A percentile compares a stretch with the other conserved stretches of the same genome.
Evolutionary conservation across 1,139 yeast genomes (phyloP).

Genomic region (Pichia sp.): DNA sequence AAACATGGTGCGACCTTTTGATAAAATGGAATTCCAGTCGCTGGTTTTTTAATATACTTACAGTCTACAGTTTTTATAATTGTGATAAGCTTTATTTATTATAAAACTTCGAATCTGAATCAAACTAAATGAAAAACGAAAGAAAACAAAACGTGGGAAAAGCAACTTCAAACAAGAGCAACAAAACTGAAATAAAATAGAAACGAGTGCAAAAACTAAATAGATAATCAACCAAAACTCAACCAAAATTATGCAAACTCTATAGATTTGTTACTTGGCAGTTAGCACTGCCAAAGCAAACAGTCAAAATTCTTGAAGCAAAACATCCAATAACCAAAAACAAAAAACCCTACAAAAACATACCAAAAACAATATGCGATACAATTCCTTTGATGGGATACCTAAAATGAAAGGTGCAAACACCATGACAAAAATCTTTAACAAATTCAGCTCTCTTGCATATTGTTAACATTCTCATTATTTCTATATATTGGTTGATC

Average conservation of each 20-base stretch:
- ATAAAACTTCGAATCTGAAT: not conserved
- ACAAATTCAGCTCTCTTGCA: not conserved
- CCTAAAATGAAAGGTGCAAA: not conserved
- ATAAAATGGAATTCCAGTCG: not conserved
- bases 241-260: not conserved
- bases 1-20: not conserved
- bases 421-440: no score
- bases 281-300: not conserved
- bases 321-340: not conserved
- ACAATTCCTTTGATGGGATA: not conserved
- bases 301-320: not conserved
- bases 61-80: not conserved
- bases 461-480: not conserved
- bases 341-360: not conserved
- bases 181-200: not conserved
- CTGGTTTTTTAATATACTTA: not conserved
- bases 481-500: constrained; percentile 1
- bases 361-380: not conserved
- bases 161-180: not conserved
- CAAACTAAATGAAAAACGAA: not conserved
- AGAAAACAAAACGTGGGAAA: not conserved
- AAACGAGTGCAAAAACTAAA: not conserved
- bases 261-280: not conserved
- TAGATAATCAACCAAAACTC: not conserved
- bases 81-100: not conserved